Evolutionary conservation across 2,329 filamentous ascomycete species (phyloP).

Genomic region (Penicillium hesseltinei): DNA sequence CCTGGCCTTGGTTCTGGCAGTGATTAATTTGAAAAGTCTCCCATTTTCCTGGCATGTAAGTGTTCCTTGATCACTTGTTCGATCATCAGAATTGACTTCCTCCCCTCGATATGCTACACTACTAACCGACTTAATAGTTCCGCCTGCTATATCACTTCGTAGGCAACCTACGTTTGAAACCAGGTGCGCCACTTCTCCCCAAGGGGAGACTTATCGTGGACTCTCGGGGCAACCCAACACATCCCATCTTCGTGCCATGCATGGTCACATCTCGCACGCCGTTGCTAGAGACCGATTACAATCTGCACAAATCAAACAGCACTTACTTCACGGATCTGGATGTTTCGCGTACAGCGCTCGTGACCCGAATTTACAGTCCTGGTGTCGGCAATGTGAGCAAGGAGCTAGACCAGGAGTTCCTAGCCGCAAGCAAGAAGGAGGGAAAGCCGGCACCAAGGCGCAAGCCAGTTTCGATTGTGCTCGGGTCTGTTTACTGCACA

Average conservation of each 20-base stretch:
- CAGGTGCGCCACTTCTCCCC: slow-evolving; percentile 48
- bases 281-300: slow-evolving; percentile 79
- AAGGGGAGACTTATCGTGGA: slow-evolving; percentile 37
- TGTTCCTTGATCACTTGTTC: background rate
- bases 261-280: slow-evolving; percentile 66
- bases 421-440: slow-evolving; percentile 50
- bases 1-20: slow-evolving; percentile 36
- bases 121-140: slow-evolving; percentile 42
- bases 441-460: slow-evolving; percentile 51
- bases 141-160: slow-evolving; percentile 60
- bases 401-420: slow-evolving; percentile 53
- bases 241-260: slow-evolving; percentile 70
- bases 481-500: slow-evolving; percentile 70
- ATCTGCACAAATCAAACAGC: slow-evolving; percentile 77
- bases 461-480: slow-evolving; percentile 59
- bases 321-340: slow-evolving; percentile 89
- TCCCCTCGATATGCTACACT: background rate
- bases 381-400: slow-evolving; percentile 55
- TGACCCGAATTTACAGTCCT: slow-evolving; percentile 64
- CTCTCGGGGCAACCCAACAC: slow-evolving; percentile 39
- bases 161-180: slow-evolving; percentile 54
- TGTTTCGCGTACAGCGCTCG: slow-evolving; percentile 75
- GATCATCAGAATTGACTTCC: background rate
- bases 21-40: slow-evolving; percentile 40
- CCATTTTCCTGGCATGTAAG: slow-evolving; percentile 44